Evolutionary conservation across 306 rosid species (phyloP).

Genomic region (Fragaria nilgerrensis): DNA sequence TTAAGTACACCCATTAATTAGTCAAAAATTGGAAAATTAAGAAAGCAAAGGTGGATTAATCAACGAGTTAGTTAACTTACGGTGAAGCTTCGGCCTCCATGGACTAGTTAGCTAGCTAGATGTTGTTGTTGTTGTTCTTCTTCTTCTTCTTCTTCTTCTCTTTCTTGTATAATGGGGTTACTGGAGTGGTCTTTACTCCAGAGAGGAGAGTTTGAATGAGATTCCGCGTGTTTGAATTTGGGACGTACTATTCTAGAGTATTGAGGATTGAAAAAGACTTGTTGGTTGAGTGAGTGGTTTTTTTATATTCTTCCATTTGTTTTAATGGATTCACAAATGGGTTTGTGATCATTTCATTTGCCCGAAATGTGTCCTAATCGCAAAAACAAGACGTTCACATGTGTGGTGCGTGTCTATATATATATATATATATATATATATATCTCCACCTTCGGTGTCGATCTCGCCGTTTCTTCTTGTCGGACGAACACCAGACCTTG

Average conservation of each 20-base stretch:
- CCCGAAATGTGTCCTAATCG: too few relatives aligned
- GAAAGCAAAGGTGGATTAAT: background rate
- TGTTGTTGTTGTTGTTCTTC: background rate
- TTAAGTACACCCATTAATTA: background rate
- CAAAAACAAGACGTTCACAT: too few relatives aligned
- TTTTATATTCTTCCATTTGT: background rate
- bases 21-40: background rate
- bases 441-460: too few relatives aligned
- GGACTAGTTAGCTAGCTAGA: background rate
- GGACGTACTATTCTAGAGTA: background rate
- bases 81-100: conserved; percentile 67
- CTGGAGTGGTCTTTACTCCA: background rate
- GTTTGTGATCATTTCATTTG: background rate
- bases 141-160: background rate
- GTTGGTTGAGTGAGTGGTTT: background rate
- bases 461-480: too few relatives aligned
- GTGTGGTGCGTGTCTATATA: too few relatives aligned
- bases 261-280: background rate
- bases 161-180: background rate
- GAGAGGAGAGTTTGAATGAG: background rate
- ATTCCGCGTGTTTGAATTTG: background rate
- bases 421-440: too few relatives aligned
- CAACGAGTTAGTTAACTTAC: conserved; percentile 39
- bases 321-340: background rate
- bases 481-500: too few relatives aligned